Evolutionary conservation across 352 stramenopile genomes (phyloP).

Genomic region (Globisporangium abappressorium): DNA sequence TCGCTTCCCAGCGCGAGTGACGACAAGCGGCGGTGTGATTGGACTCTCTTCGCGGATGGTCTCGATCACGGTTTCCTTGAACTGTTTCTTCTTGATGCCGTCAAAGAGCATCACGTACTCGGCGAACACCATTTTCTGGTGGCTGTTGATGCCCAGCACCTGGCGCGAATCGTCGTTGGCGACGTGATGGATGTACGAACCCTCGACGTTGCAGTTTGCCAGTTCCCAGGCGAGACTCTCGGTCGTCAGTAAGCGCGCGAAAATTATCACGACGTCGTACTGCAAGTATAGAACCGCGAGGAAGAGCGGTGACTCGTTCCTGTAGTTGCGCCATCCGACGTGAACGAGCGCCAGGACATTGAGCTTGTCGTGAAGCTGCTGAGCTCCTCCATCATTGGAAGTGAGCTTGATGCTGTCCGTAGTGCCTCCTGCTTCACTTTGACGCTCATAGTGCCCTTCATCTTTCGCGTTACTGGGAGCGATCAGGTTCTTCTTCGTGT

Average conservation of each 20-base stretch:
- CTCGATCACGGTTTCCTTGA: slow-evolving; percentile 76
- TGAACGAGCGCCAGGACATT: slow-evolving; percentile 23
- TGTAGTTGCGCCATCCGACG: slow-evolving; percentile 65
- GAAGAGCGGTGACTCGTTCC: slow-evolving; percentile 66
- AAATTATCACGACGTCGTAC: slow-evolving; percentile 34
- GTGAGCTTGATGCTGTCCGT: not conserved
- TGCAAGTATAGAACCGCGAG: slow-evolving; percentile 56
- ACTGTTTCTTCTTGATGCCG: slow-evolving; percentile 43
- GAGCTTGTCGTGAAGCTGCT: slow-evolving; percentile 12
- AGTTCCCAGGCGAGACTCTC: slow-evolving; percentile 51
- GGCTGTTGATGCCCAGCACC: slow-evolving; percentile 25
- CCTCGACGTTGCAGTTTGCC: slow-evolving; percentile 65
- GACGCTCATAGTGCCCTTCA: not conserved
- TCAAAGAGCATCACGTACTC: slow-evolving; percentile 82
- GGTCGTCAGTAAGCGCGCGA: slow-evolving; percentile 34
- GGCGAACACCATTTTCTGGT: slow-evolving; percentile 26
- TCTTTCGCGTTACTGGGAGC: slow-evolving; percentile 15
- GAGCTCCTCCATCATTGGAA: not conserved
- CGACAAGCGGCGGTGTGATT: slow-evolving; percentile 43
- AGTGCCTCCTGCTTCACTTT: not conserved
- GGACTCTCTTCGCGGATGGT: slow-evolving; percentile 70
- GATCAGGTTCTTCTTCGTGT: slow-evolving; percentile 15
- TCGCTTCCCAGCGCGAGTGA: slow-evolving; percentile 34
- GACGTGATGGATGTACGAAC: slow-evolving; percentile 63
- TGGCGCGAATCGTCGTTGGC: slow-evolving; percentile 32